A percentile compares a stretch with the other conserved stretches of the same genome.
phyloP scores from a whole-genome alignment of 805 yeast genomes.

The Priceomyces carsonii region DNA sequence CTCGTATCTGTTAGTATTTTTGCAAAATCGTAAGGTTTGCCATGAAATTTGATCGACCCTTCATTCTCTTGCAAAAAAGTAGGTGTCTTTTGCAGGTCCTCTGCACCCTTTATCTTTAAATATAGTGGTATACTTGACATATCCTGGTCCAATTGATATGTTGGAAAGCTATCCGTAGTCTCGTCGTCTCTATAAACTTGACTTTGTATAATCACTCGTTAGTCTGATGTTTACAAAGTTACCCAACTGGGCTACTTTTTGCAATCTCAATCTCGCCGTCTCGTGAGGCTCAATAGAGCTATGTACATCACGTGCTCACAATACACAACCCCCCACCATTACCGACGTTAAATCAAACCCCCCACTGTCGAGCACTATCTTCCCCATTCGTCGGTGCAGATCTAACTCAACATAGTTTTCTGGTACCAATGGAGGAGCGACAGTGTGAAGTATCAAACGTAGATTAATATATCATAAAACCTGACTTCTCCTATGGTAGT shows the following conservation, averaged over 20 bases:
- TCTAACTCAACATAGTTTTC: no score
- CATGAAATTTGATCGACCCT: conserved; percentile 19
- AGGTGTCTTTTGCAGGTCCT: conserved; percentile 5
- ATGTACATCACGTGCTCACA: no score
- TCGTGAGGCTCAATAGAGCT: no score
- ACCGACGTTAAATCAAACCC: no score
- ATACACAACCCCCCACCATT: no score
- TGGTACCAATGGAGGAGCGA: no score
- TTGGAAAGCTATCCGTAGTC: background rate
- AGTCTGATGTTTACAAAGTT: conserved; percentile 4
- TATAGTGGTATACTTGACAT: conserved; percentile 22
- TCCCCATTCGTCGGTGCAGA: no score
- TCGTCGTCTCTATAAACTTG: background rate
- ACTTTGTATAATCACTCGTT: background rate
- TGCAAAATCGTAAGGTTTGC: conserved; percentile 20
- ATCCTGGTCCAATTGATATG: background rate
- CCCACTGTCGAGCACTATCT: no score
- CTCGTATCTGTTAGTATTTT: conserved; percentile 13
- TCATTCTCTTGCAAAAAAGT: conserved; percentile 12
- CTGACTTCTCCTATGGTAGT: no score
- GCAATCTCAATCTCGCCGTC: no score
- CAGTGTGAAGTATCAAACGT: no score
- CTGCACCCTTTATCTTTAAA: conserved; percentile 23
- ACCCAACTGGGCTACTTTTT: conserved; percentile 5
- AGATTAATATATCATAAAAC: no score